Evolutionary conservation across 148 eudicot genomes (phyloP), one percentile per base, ranked within the genome.

Genomic region (Cornus kousa): DNA sequence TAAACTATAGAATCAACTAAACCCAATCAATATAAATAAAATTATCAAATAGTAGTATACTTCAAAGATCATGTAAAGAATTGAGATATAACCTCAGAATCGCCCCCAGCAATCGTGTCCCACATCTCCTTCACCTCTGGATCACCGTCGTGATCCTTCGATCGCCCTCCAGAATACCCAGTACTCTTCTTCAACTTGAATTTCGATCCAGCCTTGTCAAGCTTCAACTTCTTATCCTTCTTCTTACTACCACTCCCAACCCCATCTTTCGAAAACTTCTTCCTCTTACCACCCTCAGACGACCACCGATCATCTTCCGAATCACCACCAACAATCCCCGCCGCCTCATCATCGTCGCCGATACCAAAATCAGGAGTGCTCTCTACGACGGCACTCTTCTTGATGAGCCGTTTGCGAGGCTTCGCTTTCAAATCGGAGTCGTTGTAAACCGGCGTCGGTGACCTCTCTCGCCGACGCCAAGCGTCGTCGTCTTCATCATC

Each of bases 101-200:
- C 91, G 39, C 87, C 95, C 0, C 97, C 98, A 22, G 97, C 98
- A 83, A 96, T 78, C 0, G 97, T 94, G 76, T 90, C 98, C 99
- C 99, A 96, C 99, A 96, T 93, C 92, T 96, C 99, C 82, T 91
- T 91, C 80, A 87, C 89, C 86, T 94, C 98, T 9, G 87, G 78
- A 84, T 94, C 97, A 5, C 86, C 93, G 69, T 86, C 89, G 19
- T 83, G 73, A 73, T 80, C 86, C 68, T 79, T 78, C 28, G 69
- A 73, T 14, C 62, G 60, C 72, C 83, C 78, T 0, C 79, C 84
- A 17, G 73, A 50, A 53, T 32, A 77, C 67, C 86, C 87, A 23
- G 87, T 81, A 65, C 84, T 81, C 82, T 86, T 85, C 85, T 83
- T 87, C 79, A 85, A 22, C 80, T 81, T 92, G 62, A 89, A 79